Evolutionary conservation across 768 basidiomycete species (phyloP).

Genomic region (Termitomyces sp.): DNA sequence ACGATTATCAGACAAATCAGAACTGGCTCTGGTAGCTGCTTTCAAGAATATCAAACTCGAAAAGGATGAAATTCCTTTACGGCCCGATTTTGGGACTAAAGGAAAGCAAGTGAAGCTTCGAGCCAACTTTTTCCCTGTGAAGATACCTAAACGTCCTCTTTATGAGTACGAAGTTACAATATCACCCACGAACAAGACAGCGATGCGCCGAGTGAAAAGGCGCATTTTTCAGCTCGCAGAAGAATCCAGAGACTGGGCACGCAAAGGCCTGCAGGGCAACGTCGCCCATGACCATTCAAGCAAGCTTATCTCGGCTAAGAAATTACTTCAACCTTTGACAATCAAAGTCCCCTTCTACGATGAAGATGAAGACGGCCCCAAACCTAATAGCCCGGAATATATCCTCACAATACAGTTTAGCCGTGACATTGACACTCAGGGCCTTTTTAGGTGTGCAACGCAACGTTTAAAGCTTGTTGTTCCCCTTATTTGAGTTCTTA

Average conservation of each 20-base stretch:
- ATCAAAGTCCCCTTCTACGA: conserved; percentile 42
- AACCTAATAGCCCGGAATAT: conserved; percentile 41
- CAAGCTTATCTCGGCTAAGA: conserved; percentile 42
- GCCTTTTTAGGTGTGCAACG: conserved; percentile 30
- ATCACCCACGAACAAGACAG: conserved; percentile 40
- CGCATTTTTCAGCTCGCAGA: conserved; percentile 65
- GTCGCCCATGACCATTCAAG: conserved; percentile 53
- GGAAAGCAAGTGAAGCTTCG: conserved; percentile 48
- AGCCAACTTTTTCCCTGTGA: conserved; percentile 65
- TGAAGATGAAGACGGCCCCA: conserved; percentile 42
- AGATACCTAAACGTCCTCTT: conserved; percentile 38
- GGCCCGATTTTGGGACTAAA: conserved; percentile 50
- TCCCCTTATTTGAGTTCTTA: conserved; percentile 27
- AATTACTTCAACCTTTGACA: conserved; percentile 37
- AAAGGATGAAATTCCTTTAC: conserved; percentile 42
- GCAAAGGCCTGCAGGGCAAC: conserved; percentile 39
- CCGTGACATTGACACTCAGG: conserved; percentile 48
- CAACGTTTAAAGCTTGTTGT: conserved; percentile 22
- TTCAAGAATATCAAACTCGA: conserved; percentile 27
- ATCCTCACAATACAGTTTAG: conserved; percentile 36
- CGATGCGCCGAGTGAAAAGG: conserved; percentile 46
- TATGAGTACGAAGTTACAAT: conserved; percentile 62
- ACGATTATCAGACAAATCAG: conserved; percentile 34
- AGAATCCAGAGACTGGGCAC: conserved; percentile 39
- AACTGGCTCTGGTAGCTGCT: conserved; percentile 33